Conservation (phyloP, 768 basidiomycete genomes). For the Rhizopogon vesiculosus region DNA sequence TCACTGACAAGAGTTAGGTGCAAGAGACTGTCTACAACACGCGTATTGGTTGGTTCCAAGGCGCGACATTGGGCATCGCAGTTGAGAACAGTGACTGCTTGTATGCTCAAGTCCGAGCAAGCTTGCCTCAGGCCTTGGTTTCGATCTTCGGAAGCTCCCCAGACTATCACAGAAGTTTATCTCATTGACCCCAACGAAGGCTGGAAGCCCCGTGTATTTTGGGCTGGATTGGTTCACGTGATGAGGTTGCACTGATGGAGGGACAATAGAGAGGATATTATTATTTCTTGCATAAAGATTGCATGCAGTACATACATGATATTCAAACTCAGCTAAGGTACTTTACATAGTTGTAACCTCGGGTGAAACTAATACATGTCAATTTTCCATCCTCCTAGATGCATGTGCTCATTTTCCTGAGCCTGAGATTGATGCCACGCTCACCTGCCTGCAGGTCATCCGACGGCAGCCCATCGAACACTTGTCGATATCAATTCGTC, state of each 20-base stretch:
- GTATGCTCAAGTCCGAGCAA: neutral
- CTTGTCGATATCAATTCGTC: neutral
- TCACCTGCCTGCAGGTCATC: neutral
- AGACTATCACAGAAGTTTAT: neutral
- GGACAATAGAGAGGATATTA: too few relatives aligned
- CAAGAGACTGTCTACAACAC: neutral
- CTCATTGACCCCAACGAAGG: neutral
- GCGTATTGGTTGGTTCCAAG: neutral
- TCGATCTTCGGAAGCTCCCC: neutral
- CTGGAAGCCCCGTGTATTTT: neutral
- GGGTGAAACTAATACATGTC: too few relatives aligned
- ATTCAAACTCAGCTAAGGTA: too few relatives aligned
- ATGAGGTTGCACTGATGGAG: neutral
- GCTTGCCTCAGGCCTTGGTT: too few relatives aligned
- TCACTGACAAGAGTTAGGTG: neutral
- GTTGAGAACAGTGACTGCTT: neutral
- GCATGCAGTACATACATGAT: too few relatives aligned
- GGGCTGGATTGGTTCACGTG: neutral
- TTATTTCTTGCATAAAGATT: too few relatives aligned
- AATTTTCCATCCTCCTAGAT: neutral
- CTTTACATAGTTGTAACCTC: too few relatives aligned
- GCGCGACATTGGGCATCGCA: neutral
- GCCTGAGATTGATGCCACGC: conserved; percentile 1
- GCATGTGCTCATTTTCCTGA: neutral
- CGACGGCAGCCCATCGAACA: too few relatives aligned